Evolutionary conservation across 805 yeast species (phyloP).

Genomic region (Schwanniomyces pseudopolymorphus): DNA sequence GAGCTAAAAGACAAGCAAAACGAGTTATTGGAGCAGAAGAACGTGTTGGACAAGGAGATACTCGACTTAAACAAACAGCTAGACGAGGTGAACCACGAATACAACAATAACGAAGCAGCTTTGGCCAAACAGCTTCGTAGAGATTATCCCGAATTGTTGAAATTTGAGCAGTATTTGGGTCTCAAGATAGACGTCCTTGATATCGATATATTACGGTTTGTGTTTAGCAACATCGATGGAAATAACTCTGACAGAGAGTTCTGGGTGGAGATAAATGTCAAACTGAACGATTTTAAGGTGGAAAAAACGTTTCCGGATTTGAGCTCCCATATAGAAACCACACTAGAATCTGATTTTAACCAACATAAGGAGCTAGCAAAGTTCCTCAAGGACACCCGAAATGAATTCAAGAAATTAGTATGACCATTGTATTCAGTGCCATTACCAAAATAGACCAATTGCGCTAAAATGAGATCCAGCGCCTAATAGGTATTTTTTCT

Average conservation of each 20-base stretch:
- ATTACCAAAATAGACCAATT: no score
- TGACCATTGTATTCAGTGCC: no score
- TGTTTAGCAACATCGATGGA: constrained; percentile 49
- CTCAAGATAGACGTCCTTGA: constrained; percentile 51
- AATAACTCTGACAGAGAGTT: constrained; percentile 41
- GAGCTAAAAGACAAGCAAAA: constrained; percentile 34
- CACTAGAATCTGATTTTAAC: constrained; percentile 23
- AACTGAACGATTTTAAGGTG: constrained; percentile 40
- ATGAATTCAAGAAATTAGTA: constrained; percentile 5
- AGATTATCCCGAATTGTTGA: constrained; percentile 51
- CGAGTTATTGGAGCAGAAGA: constrained; percentile 27
- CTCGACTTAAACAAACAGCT: constrained; percentile 13
- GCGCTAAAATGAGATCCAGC: background rate
- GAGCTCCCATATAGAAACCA: constrained; percentile 11
- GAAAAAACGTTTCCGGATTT: constrained; percentile 39
- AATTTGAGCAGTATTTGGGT: constrained; percentile 57
- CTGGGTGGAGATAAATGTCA: constrained; percentile 45
- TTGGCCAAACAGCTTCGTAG: constrained; percentile 43
- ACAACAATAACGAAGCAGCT: constrained; percentile 29
- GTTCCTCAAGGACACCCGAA: constrained; percentile 19
- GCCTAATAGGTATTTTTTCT: background rate
- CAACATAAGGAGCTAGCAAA: constrained; percentile 24
- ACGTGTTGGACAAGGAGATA: constrained; percentile 25
- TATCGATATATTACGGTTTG: constrained; percentile 47
- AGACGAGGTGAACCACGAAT: constrained; percentile 11